Evolutionary conservation across 2,329 filamentous ascomycete species (phyloP).

Genomic region (Alternaria sp.): DNA sequence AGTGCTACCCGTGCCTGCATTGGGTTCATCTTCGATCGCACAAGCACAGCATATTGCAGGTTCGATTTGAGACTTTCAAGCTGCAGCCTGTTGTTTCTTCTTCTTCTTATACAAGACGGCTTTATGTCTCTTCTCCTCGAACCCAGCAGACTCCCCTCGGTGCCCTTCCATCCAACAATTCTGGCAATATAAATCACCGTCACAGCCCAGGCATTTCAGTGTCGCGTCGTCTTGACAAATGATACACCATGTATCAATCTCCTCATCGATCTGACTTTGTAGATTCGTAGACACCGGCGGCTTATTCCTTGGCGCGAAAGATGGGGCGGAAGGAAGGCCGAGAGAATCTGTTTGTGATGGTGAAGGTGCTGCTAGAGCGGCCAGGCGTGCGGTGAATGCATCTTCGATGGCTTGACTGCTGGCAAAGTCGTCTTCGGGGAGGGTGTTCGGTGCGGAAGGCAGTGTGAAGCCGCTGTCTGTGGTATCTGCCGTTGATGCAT

Average conservation of each 20-base stretch:
- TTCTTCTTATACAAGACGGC: constrained; percentile 63
- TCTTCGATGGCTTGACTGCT: constrained; percentile 49
- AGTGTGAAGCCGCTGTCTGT: constrained; percentile 36
- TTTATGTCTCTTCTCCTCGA: constrained; percentile 72
- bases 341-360: constrained; percentile 32
- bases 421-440: constrained; percentile 34
- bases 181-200: constrained; percentile 73
- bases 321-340: constrained; percentile 56
- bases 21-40: background rate
- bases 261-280: constrained; percentile 66
- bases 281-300: constrained; percentile 43
- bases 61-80: background rate
- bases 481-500: constrained; percentile 2
- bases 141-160: constrained; percentile 69
- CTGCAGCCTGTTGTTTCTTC: constrained; percentile 25
- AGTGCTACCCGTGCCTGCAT: background rate
- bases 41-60: background rate
- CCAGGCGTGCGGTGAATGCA: constrained; percentile 54
- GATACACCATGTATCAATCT: constrained; percentile 78
- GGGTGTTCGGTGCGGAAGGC: constrained; percentile 53
- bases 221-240: constrained; percentile 82
- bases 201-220: constrained; percentile 75
- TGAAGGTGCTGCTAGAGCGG: constrained; percentile 52
- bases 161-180: constrained; percentile 85
- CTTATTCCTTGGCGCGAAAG: constrained; percentile 49